Evolutionary conservation across 2,329 filamentous ascomycete species (phyloP), one percentile per base, ranked within the genome.

Genomic region (Pseudovirgaria hyperparasitica): DNA sequence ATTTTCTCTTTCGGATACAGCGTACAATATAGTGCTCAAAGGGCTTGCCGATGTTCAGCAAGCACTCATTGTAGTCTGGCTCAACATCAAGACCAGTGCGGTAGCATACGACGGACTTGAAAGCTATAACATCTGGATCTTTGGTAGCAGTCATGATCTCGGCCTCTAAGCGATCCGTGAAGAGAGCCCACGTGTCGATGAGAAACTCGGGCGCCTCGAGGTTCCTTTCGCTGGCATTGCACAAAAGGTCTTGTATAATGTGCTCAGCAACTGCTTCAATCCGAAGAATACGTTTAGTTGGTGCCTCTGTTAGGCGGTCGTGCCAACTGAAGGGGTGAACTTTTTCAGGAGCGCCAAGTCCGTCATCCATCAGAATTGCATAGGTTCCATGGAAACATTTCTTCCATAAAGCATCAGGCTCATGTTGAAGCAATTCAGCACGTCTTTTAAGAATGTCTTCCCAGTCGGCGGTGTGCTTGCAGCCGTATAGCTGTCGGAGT

Each of bases 41-140:
- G 3, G 49, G 45, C 22, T 45, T 36, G 3, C 44, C 49, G 2
- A 54, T 47, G 9, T 44, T 43, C 26, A 40, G 35, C 5, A 50
- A 43, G 23, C 45, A 45, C 2, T 54, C 55, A 14, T 55, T 45
- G 8, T 58, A 58, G 2, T 60, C 56, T 1, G 62, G 48, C 28
- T 65, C 55, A 6, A 63, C 45, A n/a, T 66, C 55, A 10, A 87
- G 60, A 0, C 82, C 82, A 0, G 75, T 81, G 9, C 82, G 68
- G 48, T 90, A 90, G 54, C 82, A 87, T 29, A 92, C 71, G 25
- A 86, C 72, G 1, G 75, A 81, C 51, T 92, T 90, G 65, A 92
- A 92, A 2, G 70, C 82, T 2, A 72, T 80, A 2, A 92, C 74
- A 11, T 75, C 65, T 0, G 68, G 57, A 42, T 90, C 75, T 1